Evolutionary conservation across 352 stramenopile species (phyloP), one percentile per base, ranked within the genome.

Genomic region (Phytopythium boreale): DNA sequence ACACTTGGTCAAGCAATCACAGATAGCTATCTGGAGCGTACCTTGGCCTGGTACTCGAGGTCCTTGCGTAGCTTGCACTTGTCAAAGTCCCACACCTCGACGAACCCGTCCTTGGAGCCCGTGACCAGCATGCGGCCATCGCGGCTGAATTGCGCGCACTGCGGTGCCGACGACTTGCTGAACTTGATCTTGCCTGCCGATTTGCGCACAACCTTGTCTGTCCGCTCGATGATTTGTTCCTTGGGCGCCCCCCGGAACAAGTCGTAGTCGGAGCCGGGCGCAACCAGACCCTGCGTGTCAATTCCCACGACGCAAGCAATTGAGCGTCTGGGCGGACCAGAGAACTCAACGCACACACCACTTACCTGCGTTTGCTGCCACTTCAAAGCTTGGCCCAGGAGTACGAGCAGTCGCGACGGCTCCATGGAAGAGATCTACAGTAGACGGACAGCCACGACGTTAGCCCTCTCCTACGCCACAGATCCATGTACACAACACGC

Each of bases 71-170:
- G 64, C 41, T 85, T 88, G 64, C 89, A 96, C 53, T 95, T 96
- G 49, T 97, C 89, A 63, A 83, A 76, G 74, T 98, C 90, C 93
- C 93, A 98, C 44, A 97, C 84, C 70, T 98, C 96, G 37, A 98
- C 85, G 64, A 98, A 96, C 7, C 94, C 95, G 71, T 98, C 96
- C 50, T 96, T 97, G 0, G 89, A 89, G n/a, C 93, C 94, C 5
- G 92, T 98, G 11, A 98, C 86, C 5, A 98, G 77, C 71, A 93
- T 91, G 22, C 76, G 76, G 27, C 90, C 92, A 64, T 98, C 89
- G 0, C 82, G 76, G 74, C 88, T 91, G 71, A 98, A 98, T 50
- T 86, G 75, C 11, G 82, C 85, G 43, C 77, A 91, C 64, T 97
- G 87, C 6, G 90, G 85, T 60, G 78, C 80, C 19, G 84, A 96